Percentiles rank a stretch among this genome's conserved stretches.
Conservation (phyloP, 768 basidiomycete genomes). For the Podaxis sp. region DNA sequence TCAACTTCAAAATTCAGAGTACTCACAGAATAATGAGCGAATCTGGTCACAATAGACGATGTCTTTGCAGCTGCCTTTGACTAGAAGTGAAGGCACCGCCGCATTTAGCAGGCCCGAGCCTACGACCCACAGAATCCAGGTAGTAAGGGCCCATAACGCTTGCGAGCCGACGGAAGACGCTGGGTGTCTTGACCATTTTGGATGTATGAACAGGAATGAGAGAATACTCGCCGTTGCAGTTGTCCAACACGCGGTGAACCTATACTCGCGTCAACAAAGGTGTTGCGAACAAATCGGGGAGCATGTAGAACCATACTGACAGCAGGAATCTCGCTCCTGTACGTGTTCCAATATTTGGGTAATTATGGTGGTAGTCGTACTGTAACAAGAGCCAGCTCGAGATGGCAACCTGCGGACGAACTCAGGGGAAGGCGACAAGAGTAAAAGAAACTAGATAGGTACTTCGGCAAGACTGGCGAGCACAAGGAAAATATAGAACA, state of each 20-base stretch:
- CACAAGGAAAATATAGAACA: slow-evolving; percentile 52
- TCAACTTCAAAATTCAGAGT: background rate
- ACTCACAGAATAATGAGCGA: slow-evolving; percentile 50
- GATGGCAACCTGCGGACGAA: slow-evolving; percentile 42
- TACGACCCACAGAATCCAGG: slow-evolving; percentile 62
- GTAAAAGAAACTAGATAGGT: slow-evolving; percentile 1
- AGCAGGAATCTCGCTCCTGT: slow-evolving; percentile 47
- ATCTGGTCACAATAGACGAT: slow-evolving; percentile 60
- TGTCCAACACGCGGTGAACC: slow-evolving; percentile 65
- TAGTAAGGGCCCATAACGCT: slow-evolving; percentile 55
- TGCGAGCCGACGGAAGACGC: slow-evolving; percentile 60
- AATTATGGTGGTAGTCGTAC: slow-evolving; percentile 51
- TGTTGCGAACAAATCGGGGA: background rate
- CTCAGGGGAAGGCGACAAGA: background rate
- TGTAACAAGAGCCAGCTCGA: slow-evolving; percentile 61
- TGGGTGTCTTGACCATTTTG: slow-evolving; percentile 52
- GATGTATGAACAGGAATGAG: slow-evolving; percentile 61
- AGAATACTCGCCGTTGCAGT: slow-evolving; percentile 49
- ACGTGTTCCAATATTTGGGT: slow-evolving; percentile 45
- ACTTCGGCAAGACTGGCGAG: slow-evolving; percentile 50
- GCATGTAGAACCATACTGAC: slow-evolving; percentile 32
- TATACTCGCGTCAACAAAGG: slow-evolving; percentile 22
- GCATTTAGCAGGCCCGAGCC: slow-evolving; percentile 53
- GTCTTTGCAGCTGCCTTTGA: slow-evolving; percentile 38
- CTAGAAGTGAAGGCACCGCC: slow-evolving; percentile 45